Base-by-base conservation (phyloP, 257 asterid species). In the Solanum piurae region DNA sequence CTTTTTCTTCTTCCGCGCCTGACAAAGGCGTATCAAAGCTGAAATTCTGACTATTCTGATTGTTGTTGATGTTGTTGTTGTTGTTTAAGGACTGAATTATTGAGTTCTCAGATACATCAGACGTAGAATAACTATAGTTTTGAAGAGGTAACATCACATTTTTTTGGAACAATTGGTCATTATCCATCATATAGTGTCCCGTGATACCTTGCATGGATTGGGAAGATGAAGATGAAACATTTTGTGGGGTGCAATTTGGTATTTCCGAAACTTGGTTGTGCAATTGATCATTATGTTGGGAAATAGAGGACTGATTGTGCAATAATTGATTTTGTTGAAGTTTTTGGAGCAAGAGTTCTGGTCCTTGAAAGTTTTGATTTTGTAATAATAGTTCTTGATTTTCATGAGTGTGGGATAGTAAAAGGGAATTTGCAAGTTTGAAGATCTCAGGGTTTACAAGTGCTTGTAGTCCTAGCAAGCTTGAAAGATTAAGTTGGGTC, bases 381-480 rank as follows among this genome's bases (percentile, higher is more conserved):
- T 88, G 95, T 62, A 90, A 21, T 46, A 91, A 85, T 5, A 75
- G 9, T 73, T 92, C 93, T n/a, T 91, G 93, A 90, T 87, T 90
- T 49, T 49, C 85, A 68, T 68, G 74, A 37, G 88, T 86, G 11
- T 88, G 86, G 62, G 95, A 27, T 62, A 94, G 60, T 20, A 91
- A 44, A 31, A 94, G 92, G 34, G 86, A 91, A 29, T 93, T 31
- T 60, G 93, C 92, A 82, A 95, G 92, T 31, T 91, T 89, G 23
- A 95, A 49, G 2, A 93, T 89, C 13, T 93, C 95, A 3, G 98
- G 98, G 52, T 94, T 95, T 34, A 95, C 71, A 9, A 95, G 94
- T 7, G 98, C 91, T 84, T 94, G 98, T 20, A 95, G 90, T 40
- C 94, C 94, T 18, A 95, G 88, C 49, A 94, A 94, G 60, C 90